A percentile compares a stretch with the other conserved stretches of the same genome.
Conservation (phyloP, 176 grass and related monocot genomes). For the Aegilops sharonensis region DNA sequence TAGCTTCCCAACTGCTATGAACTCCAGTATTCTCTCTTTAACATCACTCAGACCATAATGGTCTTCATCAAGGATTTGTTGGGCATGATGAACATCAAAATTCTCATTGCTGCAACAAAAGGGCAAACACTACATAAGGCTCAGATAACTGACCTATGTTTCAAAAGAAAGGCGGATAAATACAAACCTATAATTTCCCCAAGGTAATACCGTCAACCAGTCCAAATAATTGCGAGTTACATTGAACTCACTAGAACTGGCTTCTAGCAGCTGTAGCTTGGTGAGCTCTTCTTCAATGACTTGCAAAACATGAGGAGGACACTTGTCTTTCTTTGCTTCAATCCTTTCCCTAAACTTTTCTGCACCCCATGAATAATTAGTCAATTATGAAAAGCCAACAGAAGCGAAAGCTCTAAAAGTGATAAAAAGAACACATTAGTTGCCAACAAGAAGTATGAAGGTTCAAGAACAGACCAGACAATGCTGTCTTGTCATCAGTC, state of each 20-base stretch:
- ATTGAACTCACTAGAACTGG: constrained; percentile 95
- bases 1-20: constrained; percentile 97
- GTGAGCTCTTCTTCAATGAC: constrained; percentile 97
- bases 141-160: constrained; percentile 1
- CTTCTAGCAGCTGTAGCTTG: constrained; percentile 86
- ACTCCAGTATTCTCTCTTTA: constrained; percentile 98
- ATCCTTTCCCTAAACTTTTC: constrained; percentile 95
- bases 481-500: constrained; percentile 98
- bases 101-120: constrained; percentile 77
- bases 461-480: constrained; percentile 78
- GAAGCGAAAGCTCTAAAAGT: not conserved
- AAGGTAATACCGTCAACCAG: constrained; percentile 92
- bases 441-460: constrained; percentile 22
- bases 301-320: constrained; percentile 94
- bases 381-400: not conserved
- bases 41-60: constrained; percentile 99
- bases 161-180: constrained; percentile 31
- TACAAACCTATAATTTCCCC: constrained; percentile 96
- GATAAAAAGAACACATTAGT: constrained; percentile 14
- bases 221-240: constrained; percentile 99
- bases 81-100: constrained; percentile 92
- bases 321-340: constrained; percentile 87
- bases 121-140: constrained; percentile 18
- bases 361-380: constrained; percentile 40
- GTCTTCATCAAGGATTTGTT: constrained; percentile 95